Conservation (phyloP, 345 rosid species). For the Cardamine chenopodiifolia region DNA sequence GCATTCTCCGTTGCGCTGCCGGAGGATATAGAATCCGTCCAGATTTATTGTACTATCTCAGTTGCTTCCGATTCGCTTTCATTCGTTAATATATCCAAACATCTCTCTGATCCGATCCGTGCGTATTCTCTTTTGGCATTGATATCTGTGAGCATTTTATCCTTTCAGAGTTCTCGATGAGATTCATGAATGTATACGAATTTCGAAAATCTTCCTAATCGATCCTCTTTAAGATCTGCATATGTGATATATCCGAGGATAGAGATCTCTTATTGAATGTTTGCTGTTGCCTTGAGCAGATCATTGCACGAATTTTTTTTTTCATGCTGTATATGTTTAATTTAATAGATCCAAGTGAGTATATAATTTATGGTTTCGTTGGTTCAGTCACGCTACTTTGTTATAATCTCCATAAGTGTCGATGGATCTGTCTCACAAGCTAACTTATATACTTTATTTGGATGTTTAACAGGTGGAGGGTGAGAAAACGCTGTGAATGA, state of each 20-base stretch:
- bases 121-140: slow-evolving; percentile 33
- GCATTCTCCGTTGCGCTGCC: slow-evolving; percentile 24
- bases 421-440: slow-evolving; percentile 20
- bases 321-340: neutral
- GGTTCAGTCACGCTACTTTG: slow-evolving; percentile 16
- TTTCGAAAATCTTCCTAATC: neutral
- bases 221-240: slow-evolving; percentile 32
- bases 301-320: neutral
- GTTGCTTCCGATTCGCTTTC: slow-evolving; percentile 29
- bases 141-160: neutral
- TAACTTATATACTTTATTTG: slow-evolving; percentile 4
- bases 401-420: slow-evolving; percentile 7
- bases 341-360: slow-evolving; percentile 38
- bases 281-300: neutral
- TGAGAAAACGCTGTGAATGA: slow-evolving; percentile 43
- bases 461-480: slow-evolving; percentile 42
- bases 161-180: neutral
- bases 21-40: slow-evolving; percentile 6
- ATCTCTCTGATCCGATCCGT: slow-evolving; percentile 36
- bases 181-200: slow-evolving; percentile 18
- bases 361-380: neutral
- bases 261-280: slow-evolving; percentile 25
- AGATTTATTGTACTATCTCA: slow-evolving; percentile 17
- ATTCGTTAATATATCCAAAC: slow-evolving; percentile 3
- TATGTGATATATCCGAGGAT: neutral